Evolutionary conservation across 441 rosid genomes (phyloP).

Genomic region (Omphalea diandra): DNA sequence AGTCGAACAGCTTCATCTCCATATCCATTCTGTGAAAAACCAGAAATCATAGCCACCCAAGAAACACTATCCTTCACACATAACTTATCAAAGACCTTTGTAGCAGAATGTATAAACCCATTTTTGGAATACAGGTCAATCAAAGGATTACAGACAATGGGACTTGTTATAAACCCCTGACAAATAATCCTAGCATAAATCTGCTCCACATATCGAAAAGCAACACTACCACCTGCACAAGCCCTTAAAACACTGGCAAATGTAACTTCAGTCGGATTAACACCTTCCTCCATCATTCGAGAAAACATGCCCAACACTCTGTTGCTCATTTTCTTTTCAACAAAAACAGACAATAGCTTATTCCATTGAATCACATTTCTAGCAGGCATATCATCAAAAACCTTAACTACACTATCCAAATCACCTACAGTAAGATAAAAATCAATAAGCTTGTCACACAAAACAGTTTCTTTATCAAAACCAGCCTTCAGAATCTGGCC

Average conservation of each 20-base stretch:
- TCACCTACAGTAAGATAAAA: conserved; percentile 43
- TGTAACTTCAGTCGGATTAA: conserved; percentile 45
- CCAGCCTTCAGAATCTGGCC: conserved; percentile 59
- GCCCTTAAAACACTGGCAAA: conserved; percentile 52
- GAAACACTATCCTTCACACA: conserved; percentile 63
- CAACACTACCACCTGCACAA: conserved; percentile 35
- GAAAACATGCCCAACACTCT: conserved; percentile 36
- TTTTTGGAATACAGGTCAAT: conserved; percentile 69
- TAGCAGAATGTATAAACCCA: conserved; percentile 51
- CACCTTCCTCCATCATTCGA: conserved; percentile 47
- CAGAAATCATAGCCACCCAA: conserved; percentile 87
- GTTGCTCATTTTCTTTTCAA: conserved; percentile 35
- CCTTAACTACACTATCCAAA: conserved; percentile 41
- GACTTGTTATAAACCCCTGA: conserved; percentile 52
- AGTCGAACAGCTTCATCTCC: conserved; percentile 60
- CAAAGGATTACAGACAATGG: conserved; percentile 56
- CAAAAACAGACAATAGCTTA: conserved; percentile 45
- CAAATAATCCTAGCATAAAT: conserved; percentile 66
- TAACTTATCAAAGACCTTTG: conserved; percentile 57
- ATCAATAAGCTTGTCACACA: conserved; percentile 52
- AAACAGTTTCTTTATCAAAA: conserved; percentile 36
- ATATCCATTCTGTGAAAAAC: conserved; percentile 61
- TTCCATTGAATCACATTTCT: conserved; percentile 59
- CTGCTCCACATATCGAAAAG: conserved; percentile 43
- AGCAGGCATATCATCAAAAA: conserved; percentile 68